Evolutionary conservation across 176 grass and related monocot genomes (phyloP).

Genomic region (Musa troglodytarum): DNA sequence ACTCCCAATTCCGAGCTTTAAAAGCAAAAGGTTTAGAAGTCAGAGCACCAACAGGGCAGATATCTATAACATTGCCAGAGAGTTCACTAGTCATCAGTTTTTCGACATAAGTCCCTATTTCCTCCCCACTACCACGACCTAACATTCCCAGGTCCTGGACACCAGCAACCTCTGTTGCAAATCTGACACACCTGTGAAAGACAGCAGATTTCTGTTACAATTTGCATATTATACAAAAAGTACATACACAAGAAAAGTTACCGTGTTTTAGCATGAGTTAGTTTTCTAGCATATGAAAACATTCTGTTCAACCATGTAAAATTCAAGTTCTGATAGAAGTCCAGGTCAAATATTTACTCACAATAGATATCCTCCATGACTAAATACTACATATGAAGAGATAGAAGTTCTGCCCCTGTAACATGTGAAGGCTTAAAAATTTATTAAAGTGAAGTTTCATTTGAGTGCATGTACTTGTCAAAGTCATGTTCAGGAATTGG

Average conservation of each 20-base stretch:
- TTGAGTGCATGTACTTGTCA: no score
- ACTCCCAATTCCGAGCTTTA: conserved; percentile 96
- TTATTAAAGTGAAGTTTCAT: no score
- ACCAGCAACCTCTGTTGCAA: conserved; percentile 94
- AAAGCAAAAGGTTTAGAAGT: conserved; percentile 99
- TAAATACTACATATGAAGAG: background rate
- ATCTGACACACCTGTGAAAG: conserved; percentile 69
- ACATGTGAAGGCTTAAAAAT: no score
- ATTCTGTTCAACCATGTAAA: background rate
- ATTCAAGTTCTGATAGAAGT: background rate
- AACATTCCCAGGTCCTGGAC: conserved; percentile 94
- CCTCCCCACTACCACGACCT: conserved; percentile 96
- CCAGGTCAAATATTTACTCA: background rate
- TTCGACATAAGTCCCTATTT: conserved; percentile 98
- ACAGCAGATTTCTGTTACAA: conserved; percentile 9
- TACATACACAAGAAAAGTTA: background rate
- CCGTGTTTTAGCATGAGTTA: background rate
- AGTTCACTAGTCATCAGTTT: conserved; percentile 97
- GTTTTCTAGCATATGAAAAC: background rate
- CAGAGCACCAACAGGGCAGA: conserved; percentile 95
- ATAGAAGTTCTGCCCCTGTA: no score
- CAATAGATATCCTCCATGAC: background rate
- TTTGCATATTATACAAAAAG: background rate
- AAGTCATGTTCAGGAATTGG: no score
- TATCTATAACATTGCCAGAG: conserved; percentile 98